Conservation (phyloP, 2,329 filamentous ascomycete genomes). For the Fusarium aywerte region DNA sequence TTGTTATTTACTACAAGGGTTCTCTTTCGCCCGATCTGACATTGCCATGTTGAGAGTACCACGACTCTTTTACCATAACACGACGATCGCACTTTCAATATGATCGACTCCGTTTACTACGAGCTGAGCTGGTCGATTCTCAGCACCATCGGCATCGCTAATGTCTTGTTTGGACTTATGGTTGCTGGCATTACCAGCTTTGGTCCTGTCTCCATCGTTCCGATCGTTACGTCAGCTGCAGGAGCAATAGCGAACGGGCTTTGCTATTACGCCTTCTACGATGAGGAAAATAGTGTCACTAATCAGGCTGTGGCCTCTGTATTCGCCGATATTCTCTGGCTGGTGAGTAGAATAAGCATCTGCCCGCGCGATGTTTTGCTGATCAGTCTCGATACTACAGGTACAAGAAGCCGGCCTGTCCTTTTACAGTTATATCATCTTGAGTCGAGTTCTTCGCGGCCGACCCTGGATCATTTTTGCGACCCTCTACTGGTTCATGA, state of each 20-base stretch:
- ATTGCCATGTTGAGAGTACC: constrained; percentile 4
- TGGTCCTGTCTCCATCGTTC: constrained; percentile 53
- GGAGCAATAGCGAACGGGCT: constrained; percentile 56
- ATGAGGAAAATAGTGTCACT: constrained; percentile 26
- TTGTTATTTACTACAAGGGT: not conserved
- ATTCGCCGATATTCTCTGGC: constrained; percentile 55
- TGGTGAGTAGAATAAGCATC: constrained; percentile 45
- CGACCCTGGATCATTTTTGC: constrained; percentile 57
- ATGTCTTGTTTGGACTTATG: constrained; percentile 53
- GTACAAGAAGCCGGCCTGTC: constrained; percentile 58
- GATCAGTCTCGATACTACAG: constrained; percentile 36
- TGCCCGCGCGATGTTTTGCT: not conserved
- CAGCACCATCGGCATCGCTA: constrained; percentile 56
- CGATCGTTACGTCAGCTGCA: constrained; percentile 53
- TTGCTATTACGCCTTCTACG: constrained; percentile 57
- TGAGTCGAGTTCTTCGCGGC: constrained; percentile 62
- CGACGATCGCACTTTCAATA: constrained; percentile 13
- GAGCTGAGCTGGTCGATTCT: constrained; percentile 59
- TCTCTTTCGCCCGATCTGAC: not conserved
- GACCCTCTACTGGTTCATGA: constrained; percentile 66
- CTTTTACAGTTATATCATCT: constrained; percentile 63
- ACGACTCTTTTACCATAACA: not conserved
- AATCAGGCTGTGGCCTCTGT: constrained; percentile 51
- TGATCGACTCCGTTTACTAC: constrained; percentile 49
- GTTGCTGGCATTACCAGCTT: constrained; percentile 55